Percentiles rank a stretch among this genome's conserved stretches.
phyloP scores from a whole-genome alignment of 805 yeast genomes.

The Grigorovia yakushimaensis region DNA sequence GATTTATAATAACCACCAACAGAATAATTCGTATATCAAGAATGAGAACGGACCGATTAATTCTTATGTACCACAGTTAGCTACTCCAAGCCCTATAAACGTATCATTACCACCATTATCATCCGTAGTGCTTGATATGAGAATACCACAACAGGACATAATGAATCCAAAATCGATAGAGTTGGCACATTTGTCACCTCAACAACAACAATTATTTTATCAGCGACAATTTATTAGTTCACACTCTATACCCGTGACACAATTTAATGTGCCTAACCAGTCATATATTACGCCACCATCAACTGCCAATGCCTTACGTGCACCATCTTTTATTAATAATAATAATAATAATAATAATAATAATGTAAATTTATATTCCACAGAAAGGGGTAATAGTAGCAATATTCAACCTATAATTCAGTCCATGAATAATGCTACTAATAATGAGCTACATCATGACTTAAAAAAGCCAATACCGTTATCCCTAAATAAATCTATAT shows the following conservation, averaged over 20 bases:
- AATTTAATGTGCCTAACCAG: background rate
- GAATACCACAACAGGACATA: background rate
- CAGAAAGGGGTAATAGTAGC: background rate
- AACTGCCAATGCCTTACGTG: background rate
- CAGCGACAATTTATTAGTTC: background rate
- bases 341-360: background rate
- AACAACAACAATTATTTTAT: background rate
- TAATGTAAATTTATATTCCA: too few species aligned
- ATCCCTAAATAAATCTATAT: background rate
- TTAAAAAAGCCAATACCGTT: background rate
- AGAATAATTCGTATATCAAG: background rate
- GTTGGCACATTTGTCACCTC: background rate
- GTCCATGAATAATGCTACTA: background rate
- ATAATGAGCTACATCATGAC: background rate
- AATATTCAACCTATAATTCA: background rate
- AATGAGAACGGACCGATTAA: too few species aligned
- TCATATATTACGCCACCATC: background rate
- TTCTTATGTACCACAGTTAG: too few species aligned
- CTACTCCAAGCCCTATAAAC: background rate
- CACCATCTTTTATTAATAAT: background rate
- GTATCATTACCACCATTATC: slow-evolving; percentile 3
- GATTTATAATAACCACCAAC: background rate
- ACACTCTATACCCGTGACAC: background rate
- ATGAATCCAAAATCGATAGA: background rate
- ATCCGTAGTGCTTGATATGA: slow-evolving; percentile 1